A percentile compares a stretch with the other conserved stretches of the same genome.
Evolutionary conservation across 352 stramenopile genomes (phyloP).

Genomic region (Albugo candida): DNA sequence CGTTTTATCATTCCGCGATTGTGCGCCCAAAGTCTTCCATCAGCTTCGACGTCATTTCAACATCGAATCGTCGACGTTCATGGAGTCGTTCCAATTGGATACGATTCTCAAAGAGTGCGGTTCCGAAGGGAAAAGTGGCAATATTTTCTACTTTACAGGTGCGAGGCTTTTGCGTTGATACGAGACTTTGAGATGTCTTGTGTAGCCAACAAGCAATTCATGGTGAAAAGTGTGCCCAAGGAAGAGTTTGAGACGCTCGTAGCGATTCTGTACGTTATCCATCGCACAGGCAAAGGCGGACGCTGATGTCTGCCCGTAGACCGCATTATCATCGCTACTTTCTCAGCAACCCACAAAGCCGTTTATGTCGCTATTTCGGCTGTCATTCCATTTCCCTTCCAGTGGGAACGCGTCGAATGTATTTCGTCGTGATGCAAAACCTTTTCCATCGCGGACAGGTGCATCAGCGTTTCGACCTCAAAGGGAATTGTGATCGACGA

Average conservation of each 20-base stretch:
- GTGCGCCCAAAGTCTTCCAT: slow-evolving; percentile 58
- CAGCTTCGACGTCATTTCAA: slow-evolving; percentile 54
- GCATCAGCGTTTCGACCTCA: slow-evolving; percentile 67
- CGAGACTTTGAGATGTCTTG: background rate
- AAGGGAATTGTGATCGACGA: slow-evolving; percentile 55
- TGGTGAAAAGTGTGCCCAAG: slow-evolving; percentile 77
- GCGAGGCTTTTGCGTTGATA: background rate
- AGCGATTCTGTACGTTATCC: slow-evolving; percentile 36
- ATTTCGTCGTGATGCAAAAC: slow-evolving; percentile 80
- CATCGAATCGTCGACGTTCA: slow-evolving; percentile 42
- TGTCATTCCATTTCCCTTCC: slow-evolving; percentile 73
- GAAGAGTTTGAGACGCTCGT: slow-evolving; percentile 67
- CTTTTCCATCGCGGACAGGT: slow-evolving; percentile 60
- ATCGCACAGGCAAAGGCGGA: background rate
- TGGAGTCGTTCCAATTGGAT: slow-evolving; percentile 52
- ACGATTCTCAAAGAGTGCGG: slow-evolving; percentile 59
- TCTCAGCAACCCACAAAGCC: slow-evolving; percentile 44
- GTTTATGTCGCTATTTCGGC: slow-evolving; percentile 65
- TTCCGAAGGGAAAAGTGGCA: slow-evolving; percentile 68
- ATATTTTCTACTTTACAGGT: slow-evolving; percentile 78
- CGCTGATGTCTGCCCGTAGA: slow-evolving; percentile 5
- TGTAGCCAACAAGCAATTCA: slow-evolving; percentile 70
- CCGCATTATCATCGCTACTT: slow-evolving; percentile 68
- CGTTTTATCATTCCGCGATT: slow-evolving; percentile 52
- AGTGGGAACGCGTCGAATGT: slow-evolving; percentile 68